Evolutionary conservation across 768 basidiomycete species (phyloP), one percentile per base, ranked within the genome.

Genomic region (Leccinum truebloodii): DNA sequence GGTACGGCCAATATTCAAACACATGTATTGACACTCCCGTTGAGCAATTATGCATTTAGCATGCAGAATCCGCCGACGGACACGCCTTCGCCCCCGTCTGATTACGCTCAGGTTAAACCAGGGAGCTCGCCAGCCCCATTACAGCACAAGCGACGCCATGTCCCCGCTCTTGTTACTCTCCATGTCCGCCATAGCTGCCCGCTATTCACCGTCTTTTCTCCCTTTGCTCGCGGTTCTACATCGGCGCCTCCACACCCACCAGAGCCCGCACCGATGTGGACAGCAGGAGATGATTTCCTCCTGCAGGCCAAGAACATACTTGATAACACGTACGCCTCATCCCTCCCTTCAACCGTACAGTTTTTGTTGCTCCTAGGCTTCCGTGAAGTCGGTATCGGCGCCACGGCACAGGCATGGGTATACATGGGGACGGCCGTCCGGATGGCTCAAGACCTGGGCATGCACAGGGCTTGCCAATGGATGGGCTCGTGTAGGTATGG

Each of bases 361-460:
- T 86, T 92, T 6, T 75, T 95, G 20, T 79, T 95, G 10, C 80
- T 95, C 12, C 81, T 94, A 76, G 89, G 88, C 7, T 94, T 90
- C 69, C 81, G 93, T 13, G 92, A 95, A 73, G 83, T 93, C 46
- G 94, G 94, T 3, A 90, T 94, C 60, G 94, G 91, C 50, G 86
- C 90, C 18, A 95, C 94, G 92, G 88, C 89, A 8, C 85, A 89
- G 72, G 88, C 90, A 34, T 95, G 93, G 94, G 82, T 86, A 10
- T 92, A 89, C 69, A 83, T 87, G 20, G 92, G 93, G 12, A 90
- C 92, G 88, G 92, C 89, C 0, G 87, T 95, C 39, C 83, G 94
- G 20, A 94, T 95, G 92, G 92, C 92, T 16, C 92, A 92, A 74
- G 92, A 94, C 73, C 73, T 94, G 57, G 92, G 92, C 8, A 84